A percentile compares a stretch with the other conserved stretches of the same genome.
Evolutionary conservation across 1,139 yeast species (phyloP).

Genomic region (Hyphopichia burtonii): DNA sequence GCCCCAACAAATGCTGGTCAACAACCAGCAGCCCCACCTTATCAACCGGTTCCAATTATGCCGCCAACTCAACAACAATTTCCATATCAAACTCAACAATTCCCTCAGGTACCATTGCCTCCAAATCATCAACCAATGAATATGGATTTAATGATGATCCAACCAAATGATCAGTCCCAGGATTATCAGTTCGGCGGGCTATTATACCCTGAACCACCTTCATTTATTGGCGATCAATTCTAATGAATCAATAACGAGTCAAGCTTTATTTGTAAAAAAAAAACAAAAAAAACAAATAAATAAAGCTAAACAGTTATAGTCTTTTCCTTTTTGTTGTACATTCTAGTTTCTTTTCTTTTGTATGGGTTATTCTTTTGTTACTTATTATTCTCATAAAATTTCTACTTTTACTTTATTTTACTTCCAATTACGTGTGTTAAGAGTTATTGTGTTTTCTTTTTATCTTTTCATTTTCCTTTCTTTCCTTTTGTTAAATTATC

Average conservation of each 20-base stretch:
- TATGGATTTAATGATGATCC: conserved; percentile 17
- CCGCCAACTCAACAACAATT: conserved; percentile 6
- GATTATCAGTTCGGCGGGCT: conserved; percentile 13
- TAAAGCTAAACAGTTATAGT: too few relatives aligned
- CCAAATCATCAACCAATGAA: conserved; percentile 12
- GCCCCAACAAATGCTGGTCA: conserved; percentile 8
- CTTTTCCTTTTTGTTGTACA: too few relatives aligned
- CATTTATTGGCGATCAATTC: conserved; percentile 2
- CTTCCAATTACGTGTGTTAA: too few relatives aligned
- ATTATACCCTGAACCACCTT: conserved; percentile 9
- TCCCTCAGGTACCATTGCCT: background rate
- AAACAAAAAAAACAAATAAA: background rate
- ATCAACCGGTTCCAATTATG: conserved; percentile 7
- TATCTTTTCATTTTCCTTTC: too few relatives aligned
- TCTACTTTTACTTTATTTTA: too few relatives aligned
- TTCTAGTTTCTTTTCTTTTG: too few relatives aligned
- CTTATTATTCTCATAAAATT: too few relatives aligned
- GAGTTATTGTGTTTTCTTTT: too few relatives aligned
- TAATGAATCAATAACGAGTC: background rate
- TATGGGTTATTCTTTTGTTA: too few relatives aligned
- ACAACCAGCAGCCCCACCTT: conserved; percentile 20
- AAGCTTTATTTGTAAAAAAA: background rate
- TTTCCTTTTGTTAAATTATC: too few relatives aligned
- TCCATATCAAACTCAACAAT: conserved; percentile 8
- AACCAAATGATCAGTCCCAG: conserved; percentile 3